These are phyloP conservation scores for Epichloe glyceriae DNA, from an alignment of 2,329 filamentous ascomycete species.

Conservation along the genomic window DNA sequence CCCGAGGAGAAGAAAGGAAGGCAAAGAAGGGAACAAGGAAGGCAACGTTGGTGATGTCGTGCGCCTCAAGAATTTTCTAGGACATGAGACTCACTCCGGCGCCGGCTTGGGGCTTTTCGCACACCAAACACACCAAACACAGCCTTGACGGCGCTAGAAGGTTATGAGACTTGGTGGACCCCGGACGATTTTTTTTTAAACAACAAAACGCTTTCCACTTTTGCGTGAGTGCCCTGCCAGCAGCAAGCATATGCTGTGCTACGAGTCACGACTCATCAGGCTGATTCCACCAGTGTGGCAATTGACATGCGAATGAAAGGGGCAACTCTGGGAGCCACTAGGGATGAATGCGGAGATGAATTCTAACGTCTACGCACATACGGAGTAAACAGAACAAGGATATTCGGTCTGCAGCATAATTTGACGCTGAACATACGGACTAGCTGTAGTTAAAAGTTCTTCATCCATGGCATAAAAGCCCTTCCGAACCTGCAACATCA, in stretches of 20 bases:
- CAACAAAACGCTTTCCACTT: not conserved
- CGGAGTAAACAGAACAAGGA: too few relatives aligned
- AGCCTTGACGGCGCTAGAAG: not conserved
- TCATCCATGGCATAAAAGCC: too few relatives aligned
- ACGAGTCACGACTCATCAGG: not conserved
- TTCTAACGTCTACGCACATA: too few relatives aligned
- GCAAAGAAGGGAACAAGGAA: constrained; percentile 1
- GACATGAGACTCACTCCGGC: not conserved
- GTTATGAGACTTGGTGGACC: not conserved
- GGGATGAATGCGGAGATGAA: too few relatives aligned
- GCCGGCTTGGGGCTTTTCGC: not conserved
- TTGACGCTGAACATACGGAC: too few relatives aligned
- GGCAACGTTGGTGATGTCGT: not conserved
- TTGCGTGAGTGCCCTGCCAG: not conserved
- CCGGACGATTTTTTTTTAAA: not conserved
- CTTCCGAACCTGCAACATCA: too few relatives aligned
- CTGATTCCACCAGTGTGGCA: too few relatives aligned
- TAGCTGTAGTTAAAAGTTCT: too few relatives aligned
- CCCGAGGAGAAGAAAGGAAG: constrained; percentile 8
- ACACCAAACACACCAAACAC: not conserved
- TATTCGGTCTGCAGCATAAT: too few relatives aligned
- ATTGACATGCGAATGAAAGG: too few relatives aligned
- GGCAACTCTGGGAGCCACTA: too few relatives aligned
- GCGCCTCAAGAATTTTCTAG: not conserved
- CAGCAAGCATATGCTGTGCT: not conserved